phyloP scores from a whole-genome alignment of 176 grass and related monocot species.

The Triticum monococcum region DNA sequence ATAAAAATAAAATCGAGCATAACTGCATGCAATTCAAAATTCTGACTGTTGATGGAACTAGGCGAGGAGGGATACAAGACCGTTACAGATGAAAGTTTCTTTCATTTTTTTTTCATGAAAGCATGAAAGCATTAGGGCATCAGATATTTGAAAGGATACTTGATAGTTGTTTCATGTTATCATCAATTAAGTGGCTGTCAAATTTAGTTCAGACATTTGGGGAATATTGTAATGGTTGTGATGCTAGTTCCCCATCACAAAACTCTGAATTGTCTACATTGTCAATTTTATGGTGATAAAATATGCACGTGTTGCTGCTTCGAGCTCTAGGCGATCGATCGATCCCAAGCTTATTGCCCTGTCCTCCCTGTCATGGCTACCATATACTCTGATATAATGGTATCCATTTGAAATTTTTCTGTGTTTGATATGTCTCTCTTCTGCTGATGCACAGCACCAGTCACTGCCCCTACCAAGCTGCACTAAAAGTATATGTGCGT shows the following conservation, averaged over 20 bases:
- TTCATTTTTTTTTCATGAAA: not conserved
- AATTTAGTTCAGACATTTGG: not conserved
- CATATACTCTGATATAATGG: too few species aligned
- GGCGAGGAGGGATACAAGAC: not conserved
- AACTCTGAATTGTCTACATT: not conserved
- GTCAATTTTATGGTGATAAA: not conserved
- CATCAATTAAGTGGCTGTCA: not conserved
- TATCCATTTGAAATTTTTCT: not conserved
- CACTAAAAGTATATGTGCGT: too few species aligned
- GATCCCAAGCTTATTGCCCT: not conserved
- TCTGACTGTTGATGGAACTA: constrained; percentile 22
- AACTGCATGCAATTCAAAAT: constrained; percentile 14
- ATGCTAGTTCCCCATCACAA: not conserved
- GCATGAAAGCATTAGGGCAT: not conserved
- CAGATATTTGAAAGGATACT: constrained; percentile 27
- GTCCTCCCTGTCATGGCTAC: too few species aligned
- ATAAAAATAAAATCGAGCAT: constrained; percentile 21
- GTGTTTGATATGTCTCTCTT: not conserved
- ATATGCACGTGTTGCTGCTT: not conserved
- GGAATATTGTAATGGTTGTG: not conserved
- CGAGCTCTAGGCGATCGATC: not conserved
- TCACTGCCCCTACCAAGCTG: not conserved
- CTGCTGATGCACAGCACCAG: not conserved
- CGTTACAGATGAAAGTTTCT: constrained; percentile 2
- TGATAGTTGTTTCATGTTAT: constrained; percentile 4